Evolutionary conservation across 306 rosid species (phyloP).

Genomic region (Senna tora): DNA sequence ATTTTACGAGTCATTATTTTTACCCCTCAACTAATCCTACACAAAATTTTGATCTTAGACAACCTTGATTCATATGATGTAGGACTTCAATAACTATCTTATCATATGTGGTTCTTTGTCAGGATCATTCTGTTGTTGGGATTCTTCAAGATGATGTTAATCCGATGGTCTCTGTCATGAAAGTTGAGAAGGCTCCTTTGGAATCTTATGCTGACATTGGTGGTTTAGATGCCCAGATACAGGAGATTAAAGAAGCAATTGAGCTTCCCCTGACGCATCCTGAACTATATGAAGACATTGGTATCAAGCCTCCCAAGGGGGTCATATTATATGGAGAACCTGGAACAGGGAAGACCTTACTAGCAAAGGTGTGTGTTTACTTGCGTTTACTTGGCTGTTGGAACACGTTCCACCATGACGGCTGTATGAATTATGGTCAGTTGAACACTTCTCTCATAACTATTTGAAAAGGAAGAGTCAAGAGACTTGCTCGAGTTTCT

Average conservation of each 20-base stretch:
- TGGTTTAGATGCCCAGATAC: constrained; percentile 97
- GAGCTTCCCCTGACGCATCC: constrained; percentile 99
- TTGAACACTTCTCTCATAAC: constrained; percentile 8
- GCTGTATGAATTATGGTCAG: not conserved
- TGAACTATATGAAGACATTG: constrained; percentile 93
- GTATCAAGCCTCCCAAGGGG: constrained; percentile 98
- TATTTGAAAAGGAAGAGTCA: not conserved
- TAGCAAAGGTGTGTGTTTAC: constrained; percentile 70
- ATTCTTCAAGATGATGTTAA: constrained; percentile 99
- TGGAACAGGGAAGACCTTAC: constrained; percentile 98
- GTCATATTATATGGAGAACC: constrained; percentile 94
- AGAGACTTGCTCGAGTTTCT: not conserved
- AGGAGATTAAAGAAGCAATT: constrained; percentile 98
- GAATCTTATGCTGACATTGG: constrained; percentile 99
- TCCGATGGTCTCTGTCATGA: constrained; percentile 83
- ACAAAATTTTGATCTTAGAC: too few species aligned
- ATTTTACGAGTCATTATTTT: too few species aligned
- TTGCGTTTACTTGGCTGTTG: constrained; percentile 2
- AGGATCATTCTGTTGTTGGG: constrained; percentile 98
- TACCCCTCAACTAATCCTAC: too few species aligned
- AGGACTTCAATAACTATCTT: not conserved
- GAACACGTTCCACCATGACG: not conserved
- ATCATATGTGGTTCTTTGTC: constrained; percentile 29
- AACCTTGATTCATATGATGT: too few species aligned
- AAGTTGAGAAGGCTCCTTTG: constrained; percentile 97